Base-by-base conservation (phyloP, 192 early-diverging fungal species). In the Podila epigama region DNA sequence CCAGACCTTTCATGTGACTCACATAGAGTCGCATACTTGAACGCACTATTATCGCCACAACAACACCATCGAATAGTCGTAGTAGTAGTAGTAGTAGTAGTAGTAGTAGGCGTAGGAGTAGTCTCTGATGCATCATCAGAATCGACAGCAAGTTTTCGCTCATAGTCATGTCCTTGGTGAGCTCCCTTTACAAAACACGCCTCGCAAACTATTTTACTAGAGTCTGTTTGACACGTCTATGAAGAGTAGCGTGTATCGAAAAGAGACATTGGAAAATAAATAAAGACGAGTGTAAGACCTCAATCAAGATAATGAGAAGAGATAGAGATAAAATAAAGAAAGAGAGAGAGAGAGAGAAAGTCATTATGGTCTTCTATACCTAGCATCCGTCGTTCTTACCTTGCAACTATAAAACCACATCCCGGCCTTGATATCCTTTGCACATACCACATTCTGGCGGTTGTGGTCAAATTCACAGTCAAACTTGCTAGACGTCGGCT, bases 41-140 rank as follows among this genome's bases (percentile, higher is more conserved):
- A 75, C 5, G 71, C 71, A 25, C 71, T 75, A 13, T 75, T 75
- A 40, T 75, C 71, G 13, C 71, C 71, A 51, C 71, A 75, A 0
- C 64, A 58, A 52, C 71, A 75, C 5, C 31, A n/a, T n/a, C n/a
- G n/a, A n/a, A n/a, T n/a, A n/a, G 44, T 48, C 44, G 25, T 48
- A 22, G 42, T 2, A 37, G 60, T 5, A 5, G 9, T 34, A 33
- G 55, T 51, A 22, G 48, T n/a, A n/a, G n/a, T n/a, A n/a, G n/a
- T n/a, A n/a, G n/a, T n/a, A n/a, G n/a, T n/a, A n/a, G n/a, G n/a
- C 48, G 22, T 20, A 13, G 6, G 18, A 51, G 15, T 13, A 51
- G 5, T 51, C 18, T 22, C 25, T 51, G 15, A 22, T 22, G 15
- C 18, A 51, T 51, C 18, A n/a, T 64, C 48, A 22, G 54, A 54